These are phyloP conservation scores for Candida boleticola DNA, from an alignment of 805 yeast species.

Conservation along the genomic window DNA sequence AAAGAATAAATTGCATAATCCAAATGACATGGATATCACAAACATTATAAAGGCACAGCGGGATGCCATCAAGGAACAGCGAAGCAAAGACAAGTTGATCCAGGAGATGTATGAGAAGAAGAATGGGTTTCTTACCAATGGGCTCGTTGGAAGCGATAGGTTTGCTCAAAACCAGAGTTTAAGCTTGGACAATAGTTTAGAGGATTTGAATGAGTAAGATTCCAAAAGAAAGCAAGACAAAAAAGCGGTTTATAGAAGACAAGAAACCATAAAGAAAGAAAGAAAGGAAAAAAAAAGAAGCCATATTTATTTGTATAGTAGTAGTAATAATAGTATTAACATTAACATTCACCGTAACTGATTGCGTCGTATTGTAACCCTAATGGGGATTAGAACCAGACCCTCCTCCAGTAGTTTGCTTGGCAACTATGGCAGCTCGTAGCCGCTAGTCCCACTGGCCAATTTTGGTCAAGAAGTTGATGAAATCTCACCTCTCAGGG, in stretches of 20 bases:
- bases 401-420: too few relatives aligned
- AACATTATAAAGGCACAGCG: slow-evolving; percentile 37
- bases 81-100: slow-evolving; percentile 42
- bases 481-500: too few relatives aligned
- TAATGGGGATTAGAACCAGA: too few relatives aligned
- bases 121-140: not conserved
- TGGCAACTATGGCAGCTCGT: too few relatives aligned
- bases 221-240: not conserved
- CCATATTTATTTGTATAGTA: too few relatives aligned
- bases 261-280: not conserved
- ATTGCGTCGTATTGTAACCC: too few relatives aligned
- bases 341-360: too few relatives aligned
- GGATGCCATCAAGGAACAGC: slow-evolving; percentile 34
- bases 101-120: slow-evolving; percentile 35
- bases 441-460: too few relatives aligned
- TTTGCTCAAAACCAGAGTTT: slow-evolving; percentile 18
- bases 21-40: slow-evolving; percentile 38
- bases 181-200: not conserved
- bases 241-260: not conserved
- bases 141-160: not conserved
- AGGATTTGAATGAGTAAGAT: not conserved
- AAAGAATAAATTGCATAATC: slow-evolving; percentile 26
- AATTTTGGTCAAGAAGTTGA: too few relatives aligned
- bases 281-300: not conserved
- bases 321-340: too few relatives aligned